Evolutionary conservation across 2,329 filamentous ascomycete genomes (phyloP).

Genomic region (Cladosporium colombiae): DNA sequence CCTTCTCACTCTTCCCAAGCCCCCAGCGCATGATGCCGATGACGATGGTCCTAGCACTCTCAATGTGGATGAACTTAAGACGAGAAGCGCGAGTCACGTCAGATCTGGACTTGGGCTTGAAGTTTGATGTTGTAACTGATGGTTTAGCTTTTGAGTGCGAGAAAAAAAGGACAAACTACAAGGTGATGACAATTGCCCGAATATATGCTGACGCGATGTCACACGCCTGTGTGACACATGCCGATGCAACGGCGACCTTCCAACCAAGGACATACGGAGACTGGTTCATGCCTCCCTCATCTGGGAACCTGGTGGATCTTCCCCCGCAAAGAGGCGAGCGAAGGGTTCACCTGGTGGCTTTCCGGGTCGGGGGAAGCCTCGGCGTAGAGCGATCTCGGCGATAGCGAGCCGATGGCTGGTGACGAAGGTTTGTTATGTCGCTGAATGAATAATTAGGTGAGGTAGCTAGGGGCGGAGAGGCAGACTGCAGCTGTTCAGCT

Average conservation of each 20-base stretch:
- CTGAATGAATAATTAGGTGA: background rate
- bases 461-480: too few species aligned
- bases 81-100: conserved; percentile 2
- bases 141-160: background rate
- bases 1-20: conserved; percentile 16
- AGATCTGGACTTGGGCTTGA: background rate
- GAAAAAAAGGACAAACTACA: background rate
- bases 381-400: conserved; percentile 17
- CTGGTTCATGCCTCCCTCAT: background rate
- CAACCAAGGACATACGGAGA: conserved; percentile 1
- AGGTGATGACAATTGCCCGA: background rate
- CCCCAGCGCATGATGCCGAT: conserved; percentile 15
- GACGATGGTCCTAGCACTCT: background rate
- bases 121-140: background rate
- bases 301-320: conserved; percentile 13
- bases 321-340: conserved; percentile 12
- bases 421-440: background rate
- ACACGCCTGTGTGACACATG: conserved; percentile 15
- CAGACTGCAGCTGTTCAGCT: too few species aligned
- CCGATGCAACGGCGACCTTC: conserved; percentile 19
- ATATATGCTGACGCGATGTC: conserved; percentile 13
- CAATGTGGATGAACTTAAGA: background rate
- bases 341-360: conserved; percentile 6
- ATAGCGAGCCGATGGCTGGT: background rate
- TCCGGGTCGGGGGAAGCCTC: background rate